Evolutionary conservation across 148 eudicot species (phyloP), one percentile per base, ranked within the genome.

Genomic region (Linanthus parryae): DNA sequence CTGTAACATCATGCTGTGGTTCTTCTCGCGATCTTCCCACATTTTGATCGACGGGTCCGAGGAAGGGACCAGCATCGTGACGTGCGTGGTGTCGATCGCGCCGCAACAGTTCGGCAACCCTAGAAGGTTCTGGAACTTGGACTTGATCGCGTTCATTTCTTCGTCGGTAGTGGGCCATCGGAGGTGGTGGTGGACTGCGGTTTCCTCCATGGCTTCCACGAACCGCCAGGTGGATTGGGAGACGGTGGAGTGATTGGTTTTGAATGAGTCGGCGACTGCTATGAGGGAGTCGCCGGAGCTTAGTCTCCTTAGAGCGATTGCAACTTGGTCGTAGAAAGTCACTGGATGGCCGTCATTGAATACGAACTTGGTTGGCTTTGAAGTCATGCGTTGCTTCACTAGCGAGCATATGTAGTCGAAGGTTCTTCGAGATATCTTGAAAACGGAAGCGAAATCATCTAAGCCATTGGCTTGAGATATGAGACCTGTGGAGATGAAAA

Each of bases 51-150:
- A 48, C 3, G 57, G 65, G 39, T 87, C 88, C 0, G 94, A 62
- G 9, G 67, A 38, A 21, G 96, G 68, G 54, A 88, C 50, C 61
- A 73, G 40, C 94, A 92, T 83, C 17, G 59, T 66, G 48, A 87
- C 77, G 51, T 92, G 96, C 18, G 90, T 87, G 15, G 71, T 81
- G 25, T 84, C 98, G 41, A 92, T 82, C 1, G 83, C 94, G 0
- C 96, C 98, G 36, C 90, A 87, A 52, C 96, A 92, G 50, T 87
- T 92, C 3, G 83, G 96, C 33, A 92, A 71, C 46, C 98, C 96
- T 57, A 72, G 63, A 5, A 87, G 79, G 45, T 70, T 77, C 63
- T 81, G 78, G 53, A 92, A 92, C 62, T 82, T 76, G 18, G 72
- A 43, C 54, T 92, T 87, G 29, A 87, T 79, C 20, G 73, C 25